These are phyloP conservation scores for Coemansia sp. DNA, from an alignment of 192 early-diverging fungal genomes.

Conservation along the genomic window DNA sequence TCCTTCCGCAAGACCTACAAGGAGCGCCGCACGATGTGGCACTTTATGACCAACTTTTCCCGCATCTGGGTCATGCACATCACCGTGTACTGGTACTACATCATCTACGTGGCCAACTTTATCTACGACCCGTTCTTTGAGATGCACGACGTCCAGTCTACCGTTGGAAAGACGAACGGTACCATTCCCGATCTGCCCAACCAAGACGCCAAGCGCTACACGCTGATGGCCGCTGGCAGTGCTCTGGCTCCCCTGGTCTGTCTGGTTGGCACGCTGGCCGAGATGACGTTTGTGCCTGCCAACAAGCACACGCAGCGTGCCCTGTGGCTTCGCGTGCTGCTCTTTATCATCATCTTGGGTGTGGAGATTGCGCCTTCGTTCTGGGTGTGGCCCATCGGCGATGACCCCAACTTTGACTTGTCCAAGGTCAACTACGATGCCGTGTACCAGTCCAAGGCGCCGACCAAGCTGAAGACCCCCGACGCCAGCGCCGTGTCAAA, in stretches of 20 bases:
- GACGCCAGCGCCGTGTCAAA: constrained; percentile 16
- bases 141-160: constrained; percentile 48
- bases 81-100: constrained; percentile 76
- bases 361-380: constrained; percentile 65
- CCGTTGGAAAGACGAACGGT: constrained; percentile 42
- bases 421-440: constrained; percentile 23
- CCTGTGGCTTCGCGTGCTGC: constrained; percentile 54
- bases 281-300: constrained; percentile 68
- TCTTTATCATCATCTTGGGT: constrained; percentile 61
- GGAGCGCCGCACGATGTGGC: constrained; percentile 80
- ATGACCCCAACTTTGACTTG: constrained; percentile 51
- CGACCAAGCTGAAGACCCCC: constrained; percentile 25
- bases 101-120: constrained; percentile 66
- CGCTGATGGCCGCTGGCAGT: constrained; percentile 70
- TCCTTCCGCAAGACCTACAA: constrained; percentile 80
- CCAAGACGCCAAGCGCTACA: constrained; percentile 56
- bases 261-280: constrained; percentile 63
- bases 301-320: constrained; percentile 59
- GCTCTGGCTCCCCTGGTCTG: constrained; percentile 66
- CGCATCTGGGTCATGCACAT: constrained; percentile 86
- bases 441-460: constrained; percentile 36
- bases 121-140: constrained; percentile 61
- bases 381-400: constrained; percentile 54
- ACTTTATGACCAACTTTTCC: constrained; percentile 79
- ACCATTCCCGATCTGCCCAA: constrained; percentile 29